Conservation (phyloP, 306 rosid genomes). For the Hippophae gyantsensis region DNA sequence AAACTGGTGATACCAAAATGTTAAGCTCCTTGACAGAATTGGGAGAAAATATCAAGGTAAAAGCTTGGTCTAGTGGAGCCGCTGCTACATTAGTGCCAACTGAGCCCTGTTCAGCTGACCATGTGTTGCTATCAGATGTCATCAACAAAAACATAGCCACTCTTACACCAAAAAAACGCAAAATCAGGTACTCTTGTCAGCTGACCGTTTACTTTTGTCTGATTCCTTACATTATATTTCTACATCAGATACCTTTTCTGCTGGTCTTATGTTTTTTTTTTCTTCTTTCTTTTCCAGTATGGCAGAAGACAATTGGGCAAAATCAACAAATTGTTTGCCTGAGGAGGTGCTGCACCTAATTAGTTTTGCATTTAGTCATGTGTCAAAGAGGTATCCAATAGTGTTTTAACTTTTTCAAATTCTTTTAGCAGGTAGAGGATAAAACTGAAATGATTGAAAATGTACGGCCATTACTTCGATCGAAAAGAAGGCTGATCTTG, state of each 20-base stretch:
- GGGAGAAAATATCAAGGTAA: constrained; percentile 29
- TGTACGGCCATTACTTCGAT: constrained; percentile 16
- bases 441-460: constrained; percentile 28
- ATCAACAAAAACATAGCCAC: constrained; percentile 15
- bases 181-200: constrained; percentile 5
- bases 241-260: not conserved
- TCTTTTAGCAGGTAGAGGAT: constrained; percentile 33
- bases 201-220: too few species aligned
- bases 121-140: constrained; percentile 16
- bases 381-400: not conserved
- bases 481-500: constrained; percentile 42
- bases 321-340: constrained; percentile 27
- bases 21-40: constrained; percentile 22
- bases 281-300: constrained; percentile 15
- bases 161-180: constrained; percentile 40
- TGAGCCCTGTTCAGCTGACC: constrained; percentile 20
- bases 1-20: constrained; percentile 18
- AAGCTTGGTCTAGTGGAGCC: constrained; percentile 3
- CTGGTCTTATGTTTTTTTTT: not conserved
- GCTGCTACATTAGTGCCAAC: constrained; percentile 15
- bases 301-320: constrained; percentile 42
- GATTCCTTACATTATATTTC: too few species aligned
- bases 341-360: constrained; percentile 32
- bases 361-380: not conserved
- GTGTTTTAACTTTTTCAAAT: constrained; percentile 8